Evolutionary conservation across 2,329 filamentous ascomycete species (phyloP), one percentile per base, ranked within the genome.

Genomic region (Beauveria scarabaeidicola): DNA sequence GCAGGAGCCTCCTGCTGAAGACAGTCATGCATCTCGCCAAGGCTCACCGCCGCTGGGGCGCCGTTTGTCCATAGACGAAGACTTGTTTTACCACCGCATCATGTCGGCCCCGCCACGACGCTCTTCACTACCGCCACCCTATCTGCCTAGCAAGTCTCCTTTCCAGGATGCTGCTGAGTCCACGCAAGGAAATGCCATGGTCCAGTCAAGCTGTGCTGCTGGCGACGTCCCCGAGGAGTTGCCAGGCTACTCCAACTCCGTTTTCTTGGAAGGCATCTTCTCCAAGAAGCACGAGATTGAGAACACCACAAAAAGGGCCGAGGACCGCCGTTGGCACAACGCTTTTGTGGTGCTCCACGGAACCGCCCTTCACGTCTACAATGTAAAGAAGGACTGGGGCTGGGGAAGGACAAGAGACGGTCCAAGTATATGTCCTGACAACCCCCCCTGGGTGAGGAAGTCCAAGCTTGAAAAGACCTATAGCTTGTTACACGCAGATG

Each of bases 401-500:
- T 78, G 77, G 73, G 78, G 79, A 61, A 75, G 73, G 67, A 76
- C 72, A 59, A 71, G 69, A 62, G 80, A 73, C 51, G 79, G 78
- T 1, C 77, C 79, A 3, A 76, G 75, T 19, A 73, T 80, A 61
- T 77, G 73, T 62, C 77, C 77, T 19, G 79, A 80, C 66, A 77
- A 74, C 65, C 81, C 75, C 29, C 76, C 73, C 44, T 86, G 72
- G 75, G 71, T 81, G 47, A 80, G 74, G 64, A 78, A 73, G 62
- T 82, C 81, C 21, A 77, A 77, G 59, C 72, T 90, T 41, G 75
- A 90, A 63, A 82, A 78, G 69, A 81, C 80, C n/a, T 91, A 90
- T 69, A 88, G 84, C 56, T 77, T 91, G 52, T 81, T 90, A 63
- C 86, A 91, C 68, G 88, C 88, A 23, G 88, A 91, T 70, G 83